Base-by-base conservation (phyloP, 176 grass and related monocot species). In the Oryza brachyantha region DNA sequence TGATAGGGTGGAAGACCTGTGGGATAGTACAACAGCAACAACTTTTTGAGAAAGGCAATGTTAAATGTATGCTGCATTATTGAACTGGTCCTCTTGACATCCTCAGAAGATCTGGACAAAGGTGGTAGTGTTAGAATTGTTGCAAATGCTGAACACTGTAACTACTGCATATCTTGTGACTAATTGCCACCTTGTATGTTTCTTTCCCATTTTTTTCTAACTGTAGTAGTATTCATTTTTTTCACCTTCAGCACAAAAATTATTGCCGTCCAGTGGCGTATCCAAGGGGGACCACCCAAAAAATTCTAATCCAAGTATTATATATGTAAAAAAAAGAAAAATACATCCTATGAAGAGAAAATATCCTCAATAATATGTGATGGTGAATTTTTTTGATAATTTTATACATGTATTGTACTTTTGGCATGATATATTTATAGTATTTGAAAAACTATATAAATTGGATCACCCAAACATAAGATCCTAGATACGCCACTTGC, bases 1-100 rank as follows among this genome's bases (percentile, higher is more conserved):
- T 68, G 74, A 72, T 78, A 78, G 62, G 41, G 46, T 68, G 48
- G 48, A 60, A 63, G 69, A 68, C 62, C 29, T 35, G n/a, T 59
- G 57, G 34, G 69, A 61, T 13, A 40, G 75, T 52, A 54, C 29
- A 79, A 40, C n/a, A 79, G 34, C n/a, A 12, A 63, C 74, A 27
- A 62, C 14, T 54, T 40, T 5, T 42, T 64, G 71, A 75, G 66
- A 61, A 62, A 70, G 55, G 45, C 81, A 84, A 75, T 63, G 21
- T 40, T 74, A 61, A 74, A 63, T 58, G 41, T 37, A 63, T 43
- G 65, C 57, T 88, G 70, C 64, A 81, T 84, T 84, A 65, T 84
- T 80, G 81, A 71, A 59, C 64, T 81, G 71, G 37, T 65, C 70
- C 70, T 84, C 52, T 57, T 84, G 76, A 52, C 43, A 28, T 19